A percentile compares a stretch with the other conserved stretches of the same genome.
Conservation (phyloP, 176 grass and related monocot genomes). For the Carex myosuroides region DNA sequence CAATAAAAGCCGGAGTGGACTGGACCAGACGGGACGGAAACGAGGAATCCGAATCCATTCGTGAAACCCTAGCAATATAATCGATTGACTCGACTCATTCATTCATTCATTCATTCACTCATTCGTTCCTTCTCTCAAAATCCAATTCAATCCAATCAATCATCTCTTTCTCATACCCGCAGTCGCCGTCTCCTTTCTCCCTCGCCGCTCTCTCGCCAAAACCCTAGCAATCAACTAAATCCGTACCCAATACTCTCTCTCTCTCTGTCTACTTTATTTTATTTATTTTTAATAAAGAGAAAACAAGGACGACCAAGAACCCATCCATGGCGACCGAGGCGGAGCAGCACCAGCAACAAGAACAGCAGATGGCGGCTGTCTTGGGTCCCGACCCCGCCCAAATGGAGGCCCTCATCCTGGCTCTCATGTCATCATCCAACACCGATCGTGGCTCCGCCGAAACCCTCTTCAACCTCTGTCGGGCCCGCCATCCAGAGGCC, state of each 20-base stretch:
- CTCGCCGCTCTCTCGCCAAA: not conserved
- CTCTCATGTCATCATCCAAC: constrained; percentile 94
- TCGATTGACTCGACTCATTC: not conserved
- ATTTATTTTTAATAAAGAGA: too few species aligned
- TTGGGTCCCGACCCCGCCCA: constrained; percentile 57
- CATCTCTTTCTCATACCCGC: not conserved
- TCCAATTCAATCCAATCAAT: not conserved
- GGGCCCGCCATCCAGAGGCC: constrained; percentile 54
- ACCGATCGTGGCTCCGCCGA: constrained; percentile 69
- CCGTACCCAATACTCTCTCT: not conserved
- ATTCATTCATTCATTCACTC: not conserved
- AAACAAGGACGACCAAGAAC: too few species aligned
- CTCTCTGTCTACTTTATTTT: too few species aligned
- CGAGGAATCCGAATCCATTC: not conserved
- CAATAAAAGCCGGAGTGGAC: too few species aligned
- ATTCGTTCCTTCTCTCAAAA: not conserved
- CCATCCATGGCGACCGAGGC: constrained; percentile 5
- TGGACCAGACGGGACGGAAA: too few species aligned
- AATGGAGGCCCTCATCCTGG: constrained; percentile 59
- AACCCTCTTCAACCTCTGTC: constrained; percentile 80
- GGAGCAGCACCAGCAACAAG: not conserved
- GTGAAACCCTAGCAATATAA: constrained; percentile 13
- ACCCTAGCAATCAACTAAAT: constrained; percentile 10
- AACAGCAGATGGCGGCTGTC: constrained; percentile 42
- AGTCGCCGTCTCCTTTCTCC: not conserved